phyloP scores from a whole-genome alignment of 2,329 filamentous ascomycete genomes.

The Zymoseptoria ardabiliae region DNA sequence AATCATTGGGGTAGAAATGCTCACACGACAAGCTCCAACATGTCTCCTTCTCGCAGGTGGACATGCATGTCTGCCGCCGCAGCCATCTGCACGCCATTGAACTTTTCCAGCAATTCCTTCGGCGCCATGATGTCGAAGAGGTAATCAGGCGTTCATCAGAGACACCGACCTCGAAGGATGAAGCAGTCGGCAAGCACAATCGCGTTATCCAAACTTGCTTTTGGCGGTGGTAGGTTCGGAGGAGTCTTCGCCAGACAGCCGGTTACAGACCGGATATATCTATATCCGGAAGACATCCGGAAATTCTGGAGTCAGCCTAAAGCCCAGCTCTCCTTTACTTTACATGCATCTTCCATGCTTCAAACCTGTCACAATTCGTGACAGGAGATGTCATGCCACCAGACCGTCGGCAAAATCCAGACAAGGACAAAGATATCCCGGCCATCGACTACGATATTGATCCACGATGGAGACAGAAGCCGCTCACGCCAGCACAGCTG shows the following conservation, averaged over 20 bases:
- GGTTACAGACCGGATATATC: not conserved
- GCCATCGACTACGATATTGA: conserved; percentile 30
- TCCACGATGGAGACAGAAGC: conserved; percentile 32
- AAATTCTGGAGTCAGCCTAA: no score
- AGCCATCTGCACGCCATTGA: conserved; percentile 39
- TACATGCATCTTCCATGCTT: not conserved
- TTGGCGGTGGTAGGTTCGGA: not conserved
- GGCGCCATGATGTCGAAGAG: conserved; percentile 20
- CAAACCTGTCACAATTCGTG: not conserved
- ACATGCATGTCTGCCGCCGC: conserved; percentile 47
- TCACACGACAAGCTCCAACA: conserved; percentile 42
- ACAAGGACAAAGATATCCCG: conserved; percentile 8
- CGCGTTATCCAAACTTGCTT: not conserved
- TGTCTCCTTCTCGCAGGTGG: conserved; percentile 46
- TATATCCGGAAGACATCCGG: not conserved
- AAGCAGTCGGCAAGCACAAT: not conserved
- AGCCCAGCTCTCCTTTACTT: not conserved
- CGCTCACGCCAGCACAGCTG: conserved; percentile 34
- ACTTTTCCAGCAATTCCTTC: conserved; percentile 28
- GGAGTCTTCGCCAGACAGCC: not conserved
- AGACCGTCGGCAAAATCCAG: conserved; percentile 1
- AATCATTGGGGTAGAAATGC: conserved; percentile 1
- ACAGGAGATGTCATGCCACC: conserved; percentile 11
- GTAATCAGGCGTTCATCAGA: not conserved
- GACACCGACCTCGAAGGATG: not conserved